phyloP scores from a whole-genome alignment of 2,329 filamentous ascomycete species.

The Aspergillus puulaauensis region DNA sequence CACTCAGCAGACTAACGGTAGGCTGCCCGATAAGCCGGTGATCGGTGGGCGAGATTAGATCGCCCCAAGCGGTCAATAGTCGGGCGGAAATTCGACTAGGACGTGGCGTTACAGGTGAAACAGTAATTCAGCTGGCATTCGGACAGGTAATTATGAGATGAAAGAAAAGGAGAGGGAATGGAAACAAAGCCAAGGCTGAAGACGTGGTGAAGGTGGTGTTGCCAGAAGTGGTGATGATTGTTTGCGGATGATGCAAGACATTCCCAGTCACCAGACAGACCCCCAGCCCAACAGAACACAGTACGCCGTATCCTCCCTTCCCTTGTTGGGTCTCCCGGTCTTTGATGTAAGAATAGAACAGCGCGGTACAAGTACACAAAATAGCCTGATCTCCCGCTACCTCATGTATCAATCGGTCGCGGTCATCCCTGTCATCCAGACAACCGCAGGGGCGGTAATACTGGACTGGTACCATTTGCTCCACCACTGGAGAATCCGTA shows the following conservation, averaged over 20 bases:
- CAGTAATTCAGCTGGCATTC: background rate
- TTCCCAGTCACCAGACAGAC: constrained; percentile 10
- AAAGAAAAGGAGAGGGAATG: background rate
- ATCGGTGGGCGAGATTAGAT: background rate
- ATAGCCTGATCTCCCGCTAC: background rate
- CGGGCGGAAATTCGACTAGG: background rate
- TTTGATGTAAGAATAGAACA: background rate
- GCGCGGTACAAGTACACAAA: background rate
- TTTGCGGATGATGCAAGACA: constrained; percentile 13
- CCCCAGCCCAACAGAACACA: background rate
- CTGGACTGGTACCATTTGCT: background rate
- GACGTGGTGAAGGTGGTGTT: constrained; percentile 13
- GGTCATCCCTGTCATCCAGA: background rate
- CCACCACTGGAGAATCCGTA: background rate
- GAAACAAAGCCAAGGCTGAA: constrained; percentile 1
- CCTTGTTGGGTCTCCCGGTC: background rate
- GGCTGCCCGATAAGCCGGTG: constrained; percentile 1
- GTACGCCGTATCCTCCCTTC: background rate
- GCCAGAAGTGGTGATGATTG: constrained; percentile 14
- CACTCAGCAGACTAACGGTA: background rate
- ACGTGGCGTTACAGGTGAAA: constrained; percentile 1
- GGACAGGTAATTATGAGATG: background rate
- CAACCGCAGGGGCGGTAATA: background rate
- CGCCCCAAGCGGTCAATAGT: constrained; percentile 4
- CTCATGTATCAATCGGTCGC: too few species aligned